Conservation (phyloP, 345 rosid genomes). For the Rhodamnia rubescens region DNA sequence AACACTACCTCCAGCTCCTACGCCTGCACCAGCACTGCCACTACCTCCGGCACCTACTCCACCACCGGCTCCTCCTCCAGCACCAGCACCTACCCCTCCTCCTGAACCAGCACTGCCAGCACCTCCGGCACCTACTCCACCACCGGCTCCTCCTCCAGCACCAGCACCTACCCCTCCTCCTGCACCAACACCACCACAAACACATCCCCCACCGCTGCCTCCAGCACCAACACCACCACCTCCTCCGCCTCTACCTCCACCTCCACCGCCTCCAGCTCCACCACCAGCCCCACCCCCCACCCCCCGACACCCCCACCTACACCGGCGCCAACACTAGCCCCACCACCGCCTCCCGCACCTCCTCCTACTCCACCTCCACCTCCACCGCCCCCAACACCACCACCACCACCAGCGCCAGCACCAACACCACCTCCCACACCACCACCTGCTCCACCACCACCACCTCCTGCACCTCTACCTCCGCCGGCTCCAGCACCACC, state of each 20-base stretch:
- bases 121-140: not conserved
- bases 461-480: not conserved
- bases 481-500: not conserved
- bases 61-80: not conserved
- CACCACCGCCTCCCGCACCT: constrained; percentile 1
- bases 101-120: not conserved
- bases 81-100: not conserved
- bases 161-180: not conserved
- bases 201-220: not conserved
- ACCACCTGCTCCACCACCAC: not conserved
- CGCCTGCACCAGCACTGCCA: not conserved
- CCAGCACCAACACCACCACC: not conserved
- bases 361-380: not conserved
- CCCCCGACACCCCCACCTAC: not conserved
- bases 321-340: too few species aligned
- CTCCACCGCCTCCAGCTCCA: not conserved
- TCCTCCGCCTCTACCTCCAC: not conserved
- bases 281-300: not conserved
- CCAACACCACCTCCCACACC: not conserved
- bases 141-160: not conserved
- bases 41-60: not conserved
- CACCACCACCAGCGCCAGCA: not conserved
- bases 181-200: not conserved
- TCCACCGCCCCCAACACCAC: not conserved
- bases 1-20: not conserved